phyloP scores from a whole-genome alignment of 225 moss, liverwort and hornwort genomes.

The Ulota crispa region DNA sequence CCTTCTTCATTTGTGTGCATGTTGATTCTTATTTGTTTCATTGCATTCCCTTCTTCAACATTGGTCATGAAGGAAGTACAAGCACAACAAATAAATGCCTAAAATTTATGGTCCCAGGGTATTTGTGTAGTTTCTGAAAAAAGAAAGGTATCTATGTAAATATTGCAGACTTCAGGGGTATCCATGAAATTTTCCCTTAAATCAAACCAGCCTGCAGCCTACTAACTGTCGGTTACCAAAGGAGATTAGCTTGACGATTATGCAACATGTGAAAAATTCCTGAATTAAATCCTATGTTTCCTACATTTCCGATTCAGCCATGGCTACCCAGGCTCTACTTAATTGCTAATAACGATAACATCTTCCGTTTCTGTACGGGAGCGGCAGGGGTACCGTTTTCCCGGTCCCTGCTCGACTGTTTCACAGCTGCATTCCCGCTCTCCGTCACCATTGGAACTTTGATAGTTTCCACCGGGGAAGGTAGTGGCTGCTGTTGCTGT shows the following conservation, averaged over 20 bases:
- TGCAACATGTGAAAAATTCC: background rate
- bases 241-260: background rate
- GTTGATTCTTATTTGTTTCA: too few species aligned
- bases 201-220: too few species aligned
- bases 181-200: too few species aligned
- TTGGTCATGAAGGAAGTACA: too few species aligned
- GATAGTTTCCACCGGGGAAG: background rate
- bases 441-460: background rate
- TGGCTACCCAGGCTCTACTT: constrained; percentile 23
- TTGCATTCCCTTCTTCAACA: too few species aligned
- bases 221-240: background rate
- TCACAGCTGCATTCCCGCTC: background rate
- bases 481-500: background rate
- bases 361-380: constrained; percentile 50
- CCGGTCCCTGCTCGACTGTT: constrained; percentile 17
- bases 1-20: too few species aligned
- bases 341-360: constrained; percentile 46
- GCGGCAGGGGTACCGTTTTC: constrained; percentile 10
- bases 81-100: too few species aligned
- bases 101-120: too few species aligned
- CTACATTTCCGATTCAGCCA: background rate
- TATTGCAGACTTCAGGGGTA: too few species aligned
- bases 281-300: background rate
- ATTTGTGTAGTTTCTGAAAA: too few species aligned
- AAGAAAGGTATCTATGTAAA: too few species aligned